Evolutionary conservation across 305 asterid genomes (phyloP).

Genomic region (Fraxinus velutina): DNA sequence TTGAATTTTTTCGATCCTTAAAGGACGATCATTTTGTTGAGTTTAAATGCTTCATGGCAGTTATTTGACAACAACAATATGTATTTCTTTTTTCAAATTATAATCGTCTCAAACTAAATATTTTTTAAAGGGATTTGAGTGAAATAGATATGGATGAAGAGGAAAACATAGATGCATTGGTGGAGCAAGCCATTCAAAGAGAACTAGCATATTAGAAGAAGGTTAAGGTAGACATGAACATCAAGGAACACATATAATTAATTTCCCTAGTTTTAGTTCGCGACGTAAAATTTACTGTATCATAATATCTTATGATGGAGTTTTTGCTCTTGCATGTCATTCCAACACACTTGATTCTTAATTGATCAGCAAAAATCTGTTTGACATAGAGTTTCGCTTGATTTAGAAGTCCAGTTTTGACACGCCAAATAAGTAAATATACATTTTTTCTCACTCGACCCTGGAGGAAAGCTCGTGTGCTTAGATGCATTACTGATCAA

Average conservation of each 20-base stretch:
- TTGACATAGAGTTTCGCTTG: too few relatives aligned
- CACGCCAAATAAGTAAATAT: too few relatives aligned
- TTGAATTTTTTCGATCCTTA: background rate
- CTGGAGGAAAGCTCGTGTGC: background rate
- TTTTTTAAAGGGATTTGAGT: background rate
- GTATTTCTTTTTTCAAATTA: background rate
- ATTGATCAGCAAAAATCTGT: too few relatives aligned
- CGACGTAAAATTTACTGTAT: too few relatives aligned
- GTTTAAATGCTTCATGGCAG: background rate
- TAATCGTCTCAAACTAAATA: background rate
- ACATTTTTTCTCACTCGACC: too few relatives aligned
- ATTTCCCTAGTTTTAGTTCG: too few relatives aligned
- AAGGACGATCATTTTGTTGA: background rate
- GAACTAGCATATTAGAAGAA: conserved; percentile 28
- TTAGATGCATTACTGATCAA: conserved; percentile 12
- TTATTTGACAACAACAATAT: background rate
- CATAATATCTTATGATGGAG: too few relatives aligned
- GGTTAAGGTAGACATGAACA: conserved; percentile 8
- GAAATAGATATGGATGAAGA: background rate
- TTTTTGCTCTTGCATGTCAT: too few relatives aligned
- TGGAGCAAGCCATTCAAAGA: conserved; percentile 24
- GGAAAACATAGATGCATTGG: background rate
- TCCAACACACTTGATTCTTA: too few relatives aligned
- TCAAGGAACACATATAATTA: background rate
- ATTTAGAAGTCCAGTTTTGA: too few relatives aligned